Evolutionary conservation across 2,329 filamentous ascomycete genomes (phyloP).

Genomic region (Aspergillus sp.): DNA sequence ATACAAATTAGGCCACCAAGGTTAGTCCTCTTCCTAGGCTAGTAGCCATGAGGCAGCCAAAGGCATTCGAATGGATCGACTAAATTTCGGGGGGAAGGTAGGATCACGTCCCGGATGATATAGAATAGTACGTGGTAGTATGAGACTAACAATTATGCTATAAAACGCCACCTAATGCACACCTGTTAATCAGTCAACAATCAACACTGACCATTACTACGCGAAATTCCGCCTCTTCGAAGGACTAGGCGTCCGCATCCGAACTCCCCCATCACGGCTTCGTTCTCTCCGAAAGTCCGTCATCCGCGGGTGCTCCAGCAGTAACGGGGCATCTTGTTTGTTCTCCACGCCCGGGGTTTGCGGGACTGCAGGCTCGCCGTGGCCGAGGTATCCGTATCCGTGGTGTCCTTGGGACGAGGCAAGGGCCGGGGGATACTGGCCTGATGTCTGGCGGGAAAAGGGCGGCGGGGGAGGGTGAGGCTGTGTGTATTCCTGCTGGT

Average conservation of each 20-base stretch:
- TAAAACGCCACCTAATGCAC: too few relatives aligned
- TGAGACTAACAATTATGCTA: too few relatives aligned
- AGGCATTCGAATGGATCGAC: too few relatives aligned
- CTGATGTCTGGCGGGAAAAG: conserved; percentile 15
- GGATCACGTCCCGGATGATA: too few relatives aligned
- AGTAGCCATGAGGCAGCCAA: too few relatives aligned
- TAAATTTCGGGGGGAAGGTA: too few relatives aligned
- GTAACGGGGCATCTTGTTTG: conserved; percentile 21
- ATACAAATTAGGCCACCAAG: too few relatives aligned
- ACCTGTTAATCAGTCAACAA: too few relatives aligned
- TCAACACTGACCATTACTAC: too few relatives aligned
- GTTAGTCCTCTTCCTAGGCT: too few relatives aligned
- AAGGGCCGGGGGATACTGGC: conserved; percentile 13
- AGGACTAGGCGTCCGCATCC: conserved; percentile 33
- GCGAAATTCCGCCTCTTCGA: conserved; percentile 14
- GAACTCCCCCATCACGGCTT: conserved; percentile 22
- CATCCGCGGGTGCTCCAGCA: conserved; percentile 23
- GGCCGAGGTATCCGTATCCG: conserved; percentile 19
- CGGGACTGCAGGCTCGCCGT: conserved; percentile 10
- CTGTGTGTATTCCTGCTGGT: conserved; percentile 20
- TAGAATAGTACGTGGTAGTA: too few relatives aligned
- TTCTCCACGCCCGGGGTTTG: conserved; percentile 13
- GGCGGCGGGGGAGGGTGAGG: conserved; percentile 9
- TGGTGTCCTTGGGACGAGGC: conserved; percentile 17
- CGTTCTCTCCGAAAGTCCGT: conserved; percentile 26